A percentile compares a stretch with the other conserved stretches of the same genome.
Evolutionary conservation across 768 basidiomycete genomes (phyloP).

Genomic region (Butyriboletus loyo): DNA sequence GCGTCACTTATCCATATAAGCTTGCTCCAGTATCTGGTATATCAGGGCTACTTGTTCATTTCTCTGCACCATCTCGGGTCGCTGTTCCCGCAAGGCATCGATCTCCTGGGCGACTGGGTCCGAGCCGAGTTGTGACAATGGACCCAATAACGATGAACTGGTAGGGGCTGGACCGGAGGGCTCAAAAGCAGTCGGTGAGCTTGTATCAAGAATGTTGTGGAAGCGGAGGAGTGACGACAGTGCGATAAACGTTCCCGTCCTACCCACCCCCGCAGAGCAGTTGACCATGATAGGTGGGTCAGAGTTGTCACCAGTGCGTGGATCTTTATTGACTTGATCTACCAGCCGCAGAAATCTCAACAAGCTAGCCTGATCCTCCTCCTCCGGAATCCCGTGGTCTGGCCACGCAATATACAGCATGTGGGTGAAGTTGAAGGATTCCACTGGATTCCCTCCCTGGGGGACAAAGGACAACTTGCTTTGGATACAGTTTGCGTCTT

Average conservation of each 20-base stretch:
- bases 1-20: conserved; percentile 16
- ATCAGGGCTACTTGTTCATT: conserved; percentile 62
- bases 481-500: conserved; percentile 57
- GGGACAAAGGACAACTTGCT: conserved; percentile 58
- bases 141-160: conserved; percentile 55
- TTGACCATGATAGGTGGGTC: conserved; percentile 80
- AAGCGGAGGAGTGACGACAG: conserved; percentile 73
- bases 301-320: conserved; percentile 36
- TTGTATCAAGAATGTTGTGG: conserved; percentile 42
- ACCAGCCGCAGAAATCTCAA: conserved; percentile 64
- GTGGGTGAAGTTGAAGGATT: conserved; percentile 59
- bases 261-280: conserved; percentile 85
- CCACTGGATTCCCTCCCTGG: conserved; percentile 26
- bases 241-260: conserved; percentile 85
- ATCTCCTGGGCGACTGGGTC: conserved; percentile 68
- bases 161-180: conserved; percentile 27
- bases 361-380: conserved; percentile 56
- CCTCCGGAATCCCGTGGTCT: conserved; percentile 76
- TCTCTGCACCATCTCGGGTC: conserved; percentile 79
- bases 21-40: conserved; percentile 53
- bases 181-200: conserved; percentile 22
- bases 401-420: conserved; percentile 78
- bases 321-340: conserved; percentile 55
- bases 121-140: conserved; percentile 50
- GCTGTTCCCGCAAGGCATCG: conserved; percentile 75